A percentile compares a stretch with the other conserved stretches of the same genome.
Conservation (phyloP, 495 filamentous ascomycete genomes). For the Aspergillus cavernicola region DNA sequence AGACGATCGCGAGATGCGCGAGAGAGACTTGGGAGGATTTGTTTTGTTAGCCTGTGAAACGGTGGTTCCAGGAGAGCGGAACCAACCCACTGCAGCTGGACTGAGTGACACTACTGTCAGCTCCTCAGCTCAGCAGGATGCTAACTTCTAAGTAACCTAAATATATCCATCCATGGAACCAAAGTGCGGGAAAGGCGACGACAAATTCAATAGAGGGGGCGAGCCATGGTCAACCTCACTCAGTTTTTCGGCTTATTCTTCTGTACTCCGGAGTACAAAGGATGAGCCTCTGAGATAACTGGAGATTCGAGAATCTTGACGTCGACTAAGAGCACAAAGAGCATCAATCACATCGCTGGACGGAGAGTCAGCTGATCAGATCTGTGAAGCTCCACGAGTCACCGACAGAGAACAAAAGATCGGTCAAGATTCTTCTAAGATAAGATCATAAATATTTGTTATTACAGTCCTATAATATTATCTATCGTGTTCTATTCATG, state of each 20-base stretch:
- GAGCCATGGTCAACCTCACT: constrained; percentile 1
- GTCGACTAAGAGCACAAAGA: background rate
- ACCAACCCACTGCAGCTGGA: constrained; percentile 6
- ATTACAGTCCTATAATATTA: background rate
- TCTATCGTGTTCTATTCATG: background rate
- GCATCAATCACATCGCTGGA: background rate
- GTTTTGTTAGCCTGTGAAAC: constrained; percentile 10
- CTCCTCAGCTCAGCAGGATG: background rate
- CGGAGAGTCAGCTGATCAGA: background rate
- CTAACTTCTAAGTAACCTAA: background rate
- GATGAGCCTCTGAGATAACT: no score
- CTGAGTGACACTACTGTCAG: background rate
- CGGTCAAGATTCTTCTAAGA: no score
- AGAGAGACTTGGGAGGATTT: constrained; percentile 1
- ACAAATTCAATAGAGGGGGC: background rate
- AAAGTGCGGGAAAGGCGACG: background rate
- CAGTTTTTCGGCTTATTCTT: constrained; percentile 8
- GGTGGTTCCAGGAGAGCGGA: constrained; percentile 12
- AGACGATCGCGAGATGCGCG: constrained; percentile 1
- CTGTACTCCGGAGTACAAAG: background rate
- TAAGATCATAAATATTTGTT: no score
- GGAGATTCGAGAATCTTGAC: no score
- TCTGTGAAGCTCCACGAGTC: background rate
- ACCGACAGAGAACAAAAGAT: background rate
- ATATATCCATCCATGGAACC: constrained; percentile 1